Conservation (phyloP, 139 green algal species). For the Chlamydomonas sphaeroides region DNA sequence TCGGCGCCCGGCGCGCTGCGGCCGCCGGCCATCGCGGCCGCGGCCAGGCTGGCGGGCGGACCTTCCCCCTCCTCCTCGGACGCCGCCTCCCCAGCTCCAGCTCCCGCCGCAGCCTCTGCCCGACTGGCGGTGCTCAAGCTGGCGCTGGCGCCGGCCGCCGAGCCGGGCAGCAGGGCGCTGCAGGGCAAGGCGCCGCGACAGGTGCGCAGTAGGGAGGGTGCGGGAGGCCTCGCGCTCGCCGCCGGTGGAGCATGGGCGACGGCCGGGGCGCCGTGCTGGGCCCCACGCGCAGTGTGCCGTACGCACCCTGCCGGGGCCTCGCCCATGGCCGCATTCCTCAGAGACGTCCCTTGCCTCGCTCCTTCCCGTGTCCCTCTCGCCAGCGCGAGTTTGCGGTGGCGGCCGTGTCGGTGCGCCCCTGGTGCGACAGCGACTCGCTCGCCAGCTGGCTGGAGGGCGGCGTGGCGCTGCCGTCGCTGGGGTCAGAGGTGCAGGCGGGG, state of each 20-base stretch:
- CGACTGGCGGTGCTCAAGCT: slow-evolving; percentile 14
- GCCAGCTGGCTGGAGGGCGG: slow-evolving; percentile 14
- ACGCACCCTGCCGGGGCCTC: neutral
- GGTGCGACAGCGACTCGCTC: slow-evolving; percentile 40
- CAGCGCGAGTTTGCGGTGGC: slow-evolving; percentile 25
- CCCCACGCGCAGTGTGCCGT: too few relatives aligned
- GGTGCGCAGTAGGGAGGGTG: slow-evolving; percentile 13
- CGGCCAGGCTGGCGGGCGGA: neutral
- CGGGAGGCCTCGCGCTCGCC: neutral
- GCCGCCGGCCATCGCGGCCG: too few relatives aligned
- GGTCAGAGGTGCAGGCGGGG: neutral
- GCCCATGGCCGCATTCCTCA: too few relatives aligned
- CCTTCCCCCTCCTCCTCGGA: neutral
- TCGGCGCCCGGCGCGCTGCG: too few relatives aligned
- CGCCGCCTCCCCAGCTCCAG: neutral
- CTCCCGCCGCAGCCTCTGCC: neutral
- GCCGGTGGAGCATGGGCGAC: neutral
- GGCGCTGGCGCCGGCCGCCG: slow-evolving; percentile 3
- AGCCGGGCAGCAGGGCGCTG: neutral
- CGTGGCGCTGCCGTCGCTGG: neutral
- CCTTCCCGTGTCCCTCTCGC: neutral
- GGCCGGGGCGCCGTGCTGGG: neutral
- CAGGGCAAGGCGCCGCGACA: slow-evolving; percentile 22
- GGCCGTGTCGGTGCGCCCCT: slow-evolving; percentile 5
- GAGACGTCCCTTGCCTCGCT: neutral